These are phyloP conservation scores for Balansia obtecta DNA, from an alignment of 2,329 filamentous ascomycete species.

Conservation along the genomic window DNA sequence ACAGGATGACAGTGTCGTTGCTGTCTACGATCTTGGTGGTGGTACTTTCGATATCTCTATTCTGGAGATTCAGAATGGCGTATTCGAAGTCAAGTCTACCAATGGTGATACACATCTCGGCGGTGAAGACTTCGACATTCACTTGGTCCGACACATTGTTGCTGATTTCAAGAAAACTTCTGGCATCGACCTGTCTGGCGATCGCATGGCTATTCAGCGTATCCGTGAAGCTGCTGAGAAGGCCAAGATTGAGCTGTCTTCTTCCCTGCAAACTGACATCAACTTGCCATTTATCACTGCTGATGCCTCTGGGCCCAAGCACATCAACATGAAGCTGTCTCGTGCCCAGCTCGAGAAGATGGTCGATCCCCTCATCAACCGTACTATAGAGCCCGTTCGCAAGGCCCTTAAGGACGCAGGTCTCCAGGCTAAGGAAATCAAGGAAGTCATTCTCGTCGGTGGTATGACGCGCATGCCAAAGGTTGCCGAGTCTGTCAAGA, in stretches of 20 bases:
- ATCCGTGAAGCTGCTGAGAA: conserved; percentile 98
- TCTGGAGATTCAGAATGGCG: conserved; percentile 92
- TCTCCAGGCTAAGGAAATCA: conserved; percentile 83
- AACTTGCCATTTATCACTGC: conserved; percentile 98
- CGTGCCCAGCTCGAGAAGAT: conserved; percentile 87
- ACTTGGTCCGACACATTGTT: conserved; percentile 84
- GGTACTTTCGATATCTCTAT: conserved; percentile 99
- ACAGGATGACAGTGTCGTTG: conserved; percentile 77
- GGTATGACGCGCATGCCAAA: conserved; percentile 99
- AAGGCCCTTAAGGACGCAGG: conserved; percentile 95
- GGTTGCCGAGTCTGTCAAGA: conserved; percentile 91
- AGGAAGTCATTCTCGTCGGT: conserved; percentile 95
- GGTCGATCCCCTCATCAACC: conserved; percentile 76
- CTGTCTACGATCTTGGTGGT: conserved; percentile 96
- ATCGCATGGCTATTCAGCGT: conserved; percentile 98
- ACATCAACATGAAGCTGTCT: conserved; percentile 93
- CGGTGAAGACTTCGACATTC: conserved; percentile 97
- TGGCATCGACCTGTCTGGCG: conserved; percentile 74
- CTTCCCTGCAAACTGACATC: conserved; percentile 89
- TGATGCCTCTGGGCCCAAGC: conserved; percentile 88
- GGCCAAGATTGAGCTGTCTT: conserved; percentile 98
- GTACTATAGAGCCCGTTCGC: conserved; percentile 83
- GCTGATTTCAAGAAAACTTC: conserved; percentile 95
- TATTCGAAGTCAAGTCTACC: conserved; percentile 98
- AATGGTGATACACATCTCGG: conserved; percentile 97